Percentiles rank a stretch among this genome's conserved stretches.
These are phyloP conservation scores for Podaxis pistillaris DNA, from an alignment of 768 basidiomycete genomes.

Conservation along the genomic window DNA sequence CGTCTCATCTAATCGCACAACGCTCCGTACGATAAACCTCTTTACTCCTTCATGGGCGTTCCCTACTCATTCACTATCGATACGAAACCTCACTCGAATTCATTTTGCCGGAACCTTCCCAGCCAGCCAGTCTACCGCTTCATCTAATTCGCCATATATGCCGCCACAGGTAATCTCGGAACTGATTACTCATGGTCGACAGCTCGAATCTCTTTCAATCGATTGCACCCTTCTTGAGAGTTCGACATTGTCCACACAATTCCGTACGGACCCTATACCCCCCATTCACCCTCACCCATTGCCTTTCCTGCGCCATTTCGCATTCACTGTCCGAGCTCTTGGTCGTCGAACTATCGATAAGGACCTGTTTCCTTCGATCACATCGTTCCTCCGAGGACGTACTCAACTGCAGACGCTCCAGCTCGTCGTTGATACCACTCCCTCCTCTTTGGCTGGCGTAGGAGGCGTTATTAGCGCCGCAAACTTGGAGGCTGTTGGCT, in stretches of 20 bases:
- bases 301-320: conserved; percentile 66
- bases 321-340: conserved; percentile 46
- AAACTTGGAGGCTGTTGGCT: conserved; percentile 53
- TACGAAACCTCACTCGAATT: conserved; percentile 64
- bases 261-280: conserved; percentile 25
- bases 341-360: conserved; percentile 47
- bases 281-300: conserved; percentile 12
- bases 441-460: conserved; percentile 60
- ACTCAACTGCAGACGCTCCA: conserved; percentile 50
- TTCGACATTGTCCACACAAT: conserved; percentile 43
- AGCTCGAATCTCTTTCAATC: conserved; percentile 61
- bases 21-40: conserved; percentile 53
- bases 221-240: conserved; percentile 52
- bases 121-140: conserved; percentile 18
- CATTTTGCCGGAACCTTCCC: conserved; percentile 60
- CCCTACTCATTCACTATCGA: conserved; percentile 49
- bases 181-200: conserved; percentile 58
- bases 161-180: conserved; percentile 52
- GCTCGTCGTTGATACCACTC: conserved; percentile 48
- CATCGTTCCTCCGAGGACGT: conserved; percentile 62
- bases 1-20: conserved; percentile 48
- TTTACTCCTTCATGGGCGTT: conserved; percentile 57
- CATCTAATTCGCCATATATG: conserved; percentile 26
- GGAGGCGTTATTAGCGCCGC: conserved; percentile 60
- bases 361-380: conserved; percentile 68